These are phyloP conservation scores for Hamamelis virginiana DNA, from an alignment of 164 flowering plant genomes.

Conservation along the genomic window DNA sequence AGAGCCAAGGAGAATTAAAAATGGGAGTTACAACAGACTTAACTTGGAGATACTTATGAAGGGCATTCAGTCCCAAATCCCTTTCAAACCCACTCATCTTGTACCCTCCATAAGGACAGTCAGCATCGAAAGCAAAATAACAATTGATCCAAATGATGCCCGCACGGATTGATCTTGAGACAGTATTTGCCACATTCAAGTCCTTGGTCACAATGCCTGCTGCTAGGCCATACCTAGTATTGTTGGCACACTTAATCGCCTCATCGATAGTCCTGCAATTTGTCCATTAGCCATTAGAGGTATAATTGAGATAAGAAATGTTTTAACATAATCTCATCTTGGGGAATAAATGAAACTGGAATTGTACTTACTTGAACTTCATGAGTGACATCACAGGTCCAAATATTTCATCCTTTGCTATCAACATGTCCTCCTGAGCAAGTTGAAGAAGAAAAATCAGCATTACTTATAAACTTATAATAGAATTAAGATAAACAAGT, in stretches of 20 bases:
- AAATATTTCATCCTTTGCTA: slow-evolving; percentile 66
- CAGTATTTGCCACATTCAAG: slow-evolving; percentile 60
- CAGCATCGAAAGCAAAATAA: slow-evolving; percentile 54
- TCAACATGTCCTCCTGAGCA: slow-evolving; percentile 60
- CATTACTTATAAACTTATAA: background rate
- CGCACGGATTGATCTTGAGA: slow-evolving; percentile 71
- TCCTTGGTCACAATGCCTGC: slow-evolving; percentile 71
- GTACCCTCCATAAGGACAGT: slow-evolving; percentile 68
- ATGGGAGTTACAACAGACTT: too few species aligned
- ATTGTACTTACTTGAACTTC: too few species aligned
- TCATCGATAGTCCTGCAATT: slow-evolving; percentile 62
- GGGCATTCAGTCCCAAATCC: slow-evolving; percentile 58
- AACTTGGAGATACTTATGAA: slow-evolving; percentile 67
- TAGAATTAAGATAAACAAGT: too few species aligned
- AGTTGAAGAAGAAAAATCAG: too few species aligned
- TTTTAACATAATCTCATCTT: too few species aligned
- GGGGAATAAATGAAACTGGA: too few species aligned
- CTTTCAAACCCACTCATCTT: slow-evolving; percentile 77
- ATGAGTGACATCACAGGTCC: slow-evolving; percentile 71
- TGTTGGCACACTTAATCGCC: slow-evolving; percentile 61
- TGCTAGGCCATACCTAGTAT: slow-evolving; percentile 67
- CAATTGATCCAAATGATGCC: slow-evolving; percentile 78
- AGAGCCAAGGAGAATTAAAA: slow-evolving; percentile 88
- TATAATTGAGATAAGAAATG: too few species aligned
- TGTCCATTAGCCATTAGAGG: too few species aligned